Conservation (phyloP, 129 eudicot species). For the Glebionis coronaria region DNA sequence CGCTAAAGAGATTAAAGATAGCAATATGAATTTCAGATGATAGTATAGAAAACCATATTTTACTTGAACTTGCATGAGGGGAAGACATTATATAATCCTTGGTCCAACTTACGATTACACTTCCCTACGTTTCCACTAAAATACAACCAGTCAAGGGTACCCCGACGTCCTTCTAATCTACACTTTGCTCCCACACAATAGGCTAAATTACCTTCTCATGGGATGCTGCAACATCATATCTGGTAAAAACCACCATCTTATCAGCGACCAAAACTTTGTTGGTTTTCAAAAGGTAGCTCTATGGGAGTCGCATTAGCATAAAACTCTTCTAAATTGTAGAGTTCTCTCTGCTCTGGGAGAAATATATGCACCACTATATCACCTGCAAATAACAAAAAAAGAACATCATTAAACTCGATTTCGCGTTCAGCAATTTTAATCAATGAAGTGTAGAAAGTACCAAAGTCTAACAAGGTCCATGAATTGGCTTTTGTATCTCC, state of each 20-base stretch:
- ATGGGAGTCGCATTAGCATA: conserved; percentile 83
- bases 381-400: conserved; percentile 41
- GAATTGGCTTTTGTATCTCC: conserved; percentile 92
- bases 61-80: background rate
- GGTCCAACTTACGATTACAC: background rate
- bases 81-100: background rate
- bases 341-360: conserved; percentile 80
- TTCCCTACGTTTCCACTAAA: conserved; percentile 2
- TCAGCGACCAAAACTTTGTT: conserved; percentile 50
- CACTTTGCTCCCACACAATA: conserved; percentile 3
- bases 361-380: conserved; percentile 94
- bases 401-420: background rate
- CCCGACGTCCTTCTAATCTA: background rate
- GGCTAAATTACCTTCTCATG: background rate
- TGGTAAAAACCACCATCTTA: background rate
- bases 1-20: background rate
- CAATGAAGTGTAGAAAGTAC: conserved; percentile 32
- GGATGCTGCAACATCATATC: background rate
- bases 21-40: background rate
- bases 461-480: conserved; percentile 95
- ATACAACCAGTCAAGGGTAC: background rate
- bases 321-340: conserved; percentile 94
- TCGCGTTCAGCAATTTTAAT: background rate
- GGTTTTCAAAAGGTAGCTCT: conserved; percentile 72
- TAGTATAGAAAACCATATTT: background rate